Base-by-base conservation (phyloP, 2,329 filamentous ascomycete genomes). In the Chrysoporthe deuterocubensis region DNA sequence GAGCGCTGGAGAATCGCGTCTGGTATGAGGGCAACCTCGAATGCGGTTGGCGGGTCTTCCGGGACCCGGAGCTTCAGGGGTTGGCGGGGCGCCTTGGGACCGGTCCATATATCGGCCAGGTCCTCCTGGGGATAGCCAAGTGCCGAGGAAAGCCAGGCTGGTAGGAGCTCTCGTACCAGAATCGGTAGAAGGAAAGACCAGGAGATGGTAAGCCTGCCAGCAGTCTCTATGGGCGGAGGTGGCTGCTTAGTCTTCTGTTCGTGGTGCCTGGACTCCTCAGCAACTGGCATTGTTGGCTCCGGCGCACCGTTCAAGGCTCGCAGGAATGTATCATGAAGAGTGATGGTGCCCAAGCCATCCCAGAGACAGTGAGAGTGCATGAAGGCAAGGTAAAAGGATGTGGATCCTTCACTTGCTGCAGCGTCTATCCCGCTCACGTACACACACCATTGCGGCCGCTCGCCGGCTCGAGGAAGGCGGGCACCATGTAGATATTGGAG, bases 341-440 rank as follows among this genome's bases (percentile, higher is more conserved):
- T 26, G 48, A 50, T 50, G n/a, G 48, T 50, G 9, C 48, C 48
- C n/a, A 50, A n/a, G 21, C 48, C 48, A 21, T 50, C 48, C 48
- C 48, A 50, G 9, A 50, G 48, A 21, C 48, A 50, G n/a, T 50
- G 48, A 11, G 48, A 50, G 48, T 50, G 48, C 48, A 50, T 50
- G 48, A 50, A 50, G n/a, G 48, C 48, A 21, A 50, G 48, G 13
- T 26, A 50, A 9, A 50, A 50, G 21, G 48, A 50, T 9, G 48
- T 4, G 9, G 21, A 21, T 9, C n/a, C 7, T 26, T 8, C n/a
- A 21, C 48, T n/a, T 26, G n/a, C 9, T 11, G 48, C 9, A 6
- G 48, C 9, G 7, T 26, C 48, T n/a, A 50, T 50, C 8, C 21
- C 48, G 48, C 48, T 50, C 48, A 50, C n/a, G n/a, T 50, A 50